These are phyloP conservation scores for Tricladium varicosporioides DNA, from an alignment of 2,329 filamentous ascomycete species.

Conservation along the genomic window DNA sequence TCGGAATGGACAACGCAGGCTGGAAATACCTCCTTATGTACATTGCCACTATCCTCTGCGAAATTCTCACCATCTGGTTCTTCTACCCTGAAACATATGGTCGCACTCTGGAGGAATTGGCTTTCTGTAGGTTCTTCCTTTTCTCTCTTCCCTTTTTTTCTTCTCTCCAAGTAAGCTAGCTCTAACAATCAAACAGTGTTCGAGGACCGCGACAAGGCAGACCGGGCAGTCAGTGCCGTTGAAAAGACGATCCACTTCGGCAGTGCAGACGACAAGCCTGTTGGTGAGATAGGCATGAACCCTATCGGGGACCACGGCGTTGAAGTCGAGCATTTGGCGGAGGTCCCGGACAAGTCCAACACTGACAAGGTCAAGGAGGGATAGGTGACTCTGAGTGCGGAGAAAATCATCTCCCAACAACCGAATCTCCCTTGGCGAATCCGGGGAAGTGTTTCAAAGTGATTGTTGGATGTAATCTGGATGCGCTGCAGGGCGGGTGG, in stretches of 20 bases:
- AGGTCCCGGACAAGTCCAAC: not conserved
- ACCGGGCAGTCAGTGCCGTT: conserved; percentile 37
- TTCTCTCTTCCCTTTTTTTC: not conserved
- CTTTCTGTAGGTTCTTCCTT: conserved; percentile 39
- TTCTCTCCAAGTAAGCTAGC: not conserved
- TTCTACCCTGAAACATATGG: conserved; percentile 45
- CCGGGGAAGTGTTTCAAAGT: too few relatives aligned
- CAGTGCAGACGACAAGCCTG: conserved; percentile 3
- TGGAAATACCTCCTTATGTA: conserved; percentile 47
- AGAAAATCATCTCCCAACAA: not conserved
- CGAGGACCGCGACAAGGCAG: conserved; percentile 36
- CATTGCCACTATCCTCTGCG: conserved; percentile 41
- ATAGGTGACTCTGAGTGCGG: too few relatives aligned
- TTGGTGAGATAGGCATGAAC: not conserved
- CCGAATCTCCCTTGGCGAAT: too few relatives aligned
- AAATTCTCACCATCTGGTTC: conserved; percentile 42
- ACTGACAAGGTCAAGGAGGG: too few relatives aligned
- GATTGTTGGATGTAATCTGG: too few relatives aligned
- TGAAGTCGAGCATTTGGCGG: conserved; percentile 5
- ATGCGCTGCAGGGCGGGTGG: too few relatives aligned
- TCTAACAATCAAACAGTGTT: conserved; percentile 32
- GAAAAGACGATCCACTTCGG: conserved; percentile 36
- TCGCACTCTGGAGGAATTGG: conserved; percentile 44
- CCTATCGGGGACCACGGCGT: not conserved
- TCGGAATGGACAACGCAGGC: conserved; percentile 39